Conservation (phyloP, 352 stramenopile species). For the Globisporangium cylindrosporum region DNA sequence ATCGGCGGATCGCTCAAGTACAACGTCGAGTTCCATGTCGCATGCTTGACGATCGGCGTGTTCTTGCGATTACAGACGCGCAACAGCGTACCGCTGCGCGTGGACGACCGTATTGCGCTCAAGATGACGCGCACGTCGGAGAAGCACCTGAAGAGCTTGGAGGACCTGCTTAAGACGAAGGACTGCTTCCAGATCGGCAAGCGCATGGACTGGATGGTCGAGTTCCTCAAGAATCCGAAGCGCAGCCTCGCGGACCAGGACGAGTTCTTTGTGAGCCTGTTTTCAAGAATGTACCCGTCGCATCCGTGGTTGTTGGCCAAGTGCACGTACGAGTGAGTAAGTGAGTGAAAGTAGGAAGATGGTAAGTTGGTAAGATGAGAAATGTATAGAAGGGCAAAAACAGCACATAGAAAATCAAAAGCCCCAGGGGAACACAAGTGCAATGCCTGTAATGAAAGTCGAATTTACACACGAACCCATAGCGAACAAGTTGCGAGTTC, state of each 20-base stretch:
- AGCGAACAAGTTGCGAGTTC: background rate
- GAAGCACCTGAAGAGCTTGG: slow-evolving; percentile 69
- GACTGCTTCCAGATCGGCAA: slow-evolving; percentile 74
- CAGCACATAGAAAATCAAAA: slow-evolving; percentile 4
- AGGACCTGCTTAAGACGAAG: slow-evolving; percentile 72
- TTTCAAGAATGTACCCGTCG: slow-evolving; percentile 79
- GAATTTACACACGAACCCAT: background rate
- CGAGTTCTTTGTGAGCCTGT: slow-evolving; percentile 83
- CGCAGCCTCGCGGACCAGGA: slow-evolving; percentile 82
- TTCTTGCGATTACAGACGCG: slow-evolving; percentile 81
- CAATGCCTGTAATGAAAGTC: background rate
- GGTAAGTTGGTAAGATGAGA: background rate
- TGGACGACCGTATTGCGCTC: slow-evolving; percentile 73
- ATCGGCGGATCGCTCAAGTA: slow-evolving; percentile 74
- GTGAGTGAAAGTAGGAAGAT: background rate
- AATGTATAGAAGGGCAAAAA: background rate
- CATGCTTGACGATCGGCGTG: slow-evolving; percentile 63
- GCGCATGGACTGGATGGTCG: slow-evolving; percentile 70
- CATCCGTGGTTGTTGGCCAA: slow-evolving; percentile 80
- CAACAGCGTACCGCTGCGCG: slow-evolving; percentile 58
- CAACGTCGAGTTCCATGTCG: slow-evolving; percentile 77
- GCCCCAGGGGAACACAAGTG: background rate
- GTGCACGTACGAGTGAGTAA: slow-evolving; percentile 32
- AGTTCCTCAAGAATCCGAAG: slow-evolving; percentile 57
- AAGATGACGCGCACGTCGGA: slow-evolving; percentile 81